A percentile compares a stretch with the other conserved stretches of the same genome.
These are phyloP conservation scores for Boletus sp. DNA, from an alignment of 768 basidiomycete genomes.

Conservation along the genomic window DNA sequence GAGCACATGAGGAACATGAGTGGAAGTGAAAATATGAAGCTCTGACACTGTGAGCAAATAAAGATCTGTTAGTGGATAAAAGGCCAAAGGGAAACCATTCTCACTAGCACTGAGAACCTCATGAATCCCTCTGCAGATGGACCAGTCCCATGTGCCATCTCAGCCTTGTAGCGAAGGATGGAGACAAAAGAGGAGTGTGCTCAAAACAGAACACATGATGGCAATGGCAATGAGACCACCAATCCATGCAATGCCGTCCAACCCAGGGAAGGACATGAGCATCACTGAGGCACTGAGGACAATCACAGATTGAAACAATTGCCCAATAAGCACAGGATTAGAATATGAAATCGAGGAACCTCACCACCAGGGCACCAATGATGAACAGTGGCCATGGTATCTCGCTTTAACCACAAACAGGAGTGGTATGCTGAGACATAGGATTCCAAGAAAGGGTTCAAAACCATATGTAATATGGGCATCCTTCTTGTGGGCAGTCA, in stretches of 20 bases:
- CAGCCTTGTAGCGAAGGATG: constrained; percentile 66
- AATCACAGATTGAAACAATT: constrained; percentile 64
- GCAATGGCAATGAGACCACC: constrained; percentile 68
- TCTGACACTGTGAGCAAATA: constrained; percentile 36
- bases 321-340: constrained; percentile 1
- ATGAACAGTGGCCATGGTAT: constrained; percentile 63
- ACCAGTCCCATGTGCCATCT: constrained; percentile 51
- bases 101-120: constrained; percentile 46
- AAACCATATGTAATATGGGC: too few relatives aligned
- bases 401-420: too few relatives aligned
- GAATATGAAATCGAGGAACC: constrained; percentile 23
- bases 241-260: constrained; percentile 61
- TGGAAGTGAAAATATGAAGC: constrained; percentile 67
- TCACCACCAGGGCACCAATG: constrained; percentile 62
- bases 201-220: too few relatives aligned
- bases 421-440: constrained; percentile 42
- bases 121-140: constrained; percentile 54
- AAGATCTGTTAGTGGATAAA: neutral
- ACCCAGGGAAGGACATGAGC: constrained; percentile 70
- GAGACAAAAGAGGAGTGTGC: constrained; percentile 69
- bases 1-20: constrained; percentile 72
- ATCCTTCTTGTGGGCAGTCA: too few relatives aligned
- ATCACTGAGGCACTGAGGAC: constrained; percentile 80
- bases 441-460: too few relatives aligned
- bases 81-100: constrained; percentile 18